Evolutionary conservation across 2,329 filamentous ascomycete genomes (phyloP).

Genomic region (Aspergillus pseudotamarii): DNA sequence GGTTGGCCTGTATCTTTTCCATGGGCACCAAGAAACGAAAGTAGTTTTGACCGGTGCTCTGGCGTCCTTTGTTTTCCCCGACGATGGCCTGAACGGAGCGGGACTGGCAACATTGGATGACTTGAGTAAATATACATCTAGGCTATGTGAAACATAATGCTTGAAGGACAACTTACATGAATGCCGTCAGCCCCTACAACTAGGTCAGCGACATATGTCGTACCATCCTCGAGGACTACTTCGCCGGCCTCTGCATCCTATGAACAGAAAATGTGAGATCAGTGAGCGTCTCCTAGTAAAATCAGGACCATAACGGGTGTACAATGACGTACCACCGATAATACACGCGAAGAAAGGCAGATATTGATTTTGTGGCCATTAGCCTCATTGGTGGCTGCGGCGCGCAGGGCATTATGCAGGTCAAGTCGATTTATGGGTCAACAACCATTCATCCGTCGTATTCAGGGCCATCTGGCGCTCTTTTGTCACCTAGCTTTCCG

Average conservation of each 20-base stretch:
- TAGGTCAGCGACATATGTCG: not conserved
- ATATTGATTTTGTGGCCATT: not conserved
- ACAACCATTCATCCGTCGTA: not conserved
- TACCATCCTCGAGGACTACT: not conserved
- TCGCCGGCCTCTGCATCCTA: not conserved
- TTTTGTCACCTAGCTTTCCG: not conserved
- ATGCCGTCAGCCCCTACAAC: not conserved
- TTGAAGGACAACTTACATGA: not conserved
- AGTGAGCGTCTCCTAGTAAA: not conserved
- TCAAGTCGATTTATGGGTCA: not conserved
- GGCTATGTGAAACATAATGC: not conserved
- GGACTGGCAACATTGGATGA: not conserved
- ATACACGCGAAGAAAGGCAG: not conserved
- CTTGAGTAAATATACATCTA: not conserved
- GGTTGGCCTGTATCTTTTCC: slow-evolving; percentile 24
- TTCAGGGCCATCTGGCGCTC: not conserved
- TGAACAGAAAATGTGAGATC: not conserved
- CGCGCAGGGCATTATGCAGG: not conserved
- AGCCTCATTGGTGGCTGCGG: not conserved
- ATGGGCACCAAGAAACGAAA: slow-evolving; percentile 43
- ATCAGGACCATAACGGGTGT: not conserved
- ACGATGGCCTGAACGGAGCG: slow-evolving; percentile 18
- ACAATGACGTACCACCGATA: not conserved
- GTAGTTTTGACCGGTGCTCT: slow-evolving; percentile 32
- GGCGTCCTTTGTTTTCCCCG: slow-evolving; percentile 16